phyloP scores from a whole-genome alignment of 2,329 filamentous ascomycete species.

The Aspergillus pseudoglaucus region DNA sequence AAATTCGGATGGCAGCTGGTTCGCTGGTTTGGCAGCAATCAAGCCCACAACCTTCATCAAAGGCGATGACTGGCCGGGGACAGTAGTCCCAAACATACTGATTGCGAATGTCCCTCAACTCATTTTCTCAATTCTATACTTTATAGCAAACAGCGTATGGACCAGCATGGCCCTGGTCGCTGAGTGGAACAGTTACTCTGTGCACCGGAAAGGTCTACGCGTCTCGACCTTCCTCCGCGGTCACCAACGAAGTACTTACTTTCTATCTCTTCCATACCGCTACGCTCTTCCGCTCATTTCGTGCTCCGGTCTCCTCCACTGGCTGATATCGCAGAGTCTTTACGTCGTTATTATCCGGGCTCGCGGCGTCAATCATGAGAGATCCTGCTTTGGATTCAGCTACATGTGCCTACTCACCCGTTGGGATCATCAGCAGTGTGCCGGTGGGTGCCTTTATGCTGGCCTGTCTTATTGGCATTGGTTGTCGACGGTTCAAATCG shows the following conservation, averaged over 20 bases:
- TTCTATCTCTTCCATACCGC: slow-evolving; percentile 40
- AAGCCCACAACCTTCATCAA: slow-evolving; percentile 4
- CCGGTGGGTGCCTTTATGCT: not conserved
- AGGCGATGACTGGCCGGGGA: not conserved
- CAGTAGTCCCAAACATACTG: slow-evolving; percentile 10
- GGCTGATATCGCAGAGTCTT: slow-evolving; percentile 44
- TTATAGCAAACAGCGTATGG: slow-evolving; percentile 29
- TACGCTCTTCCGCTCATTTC: slow-evolving; percentile 39
- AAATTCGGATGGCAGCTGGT: no score
- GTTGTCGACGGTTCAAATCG: slow-evolving; percentile 11
- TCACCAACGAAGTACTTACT: slow-evolving; percentile 40
- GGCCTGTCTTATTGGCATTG: slow-evolving; percentile 7
- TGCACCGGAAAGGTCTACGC: slow-evolving; percentile 34
- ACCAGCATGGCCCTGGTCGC: slow-evolving; percentile 43
- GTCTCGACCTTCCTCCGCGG: slow-evolving; percentile 34
- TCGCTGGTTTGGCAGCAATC: slow-evolving; percentile 4
- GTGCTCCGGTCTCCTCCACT: slow-evolving; percentile 38
- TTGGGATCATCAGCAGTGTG: not conserved
- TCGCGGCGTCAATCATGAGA: not conserved
- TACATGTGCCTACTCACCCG: slow-evolving; percentile 2
- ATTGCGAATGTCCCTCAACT: slow-evolving; percentile 33
- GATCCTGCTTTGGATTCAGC: not conserved
- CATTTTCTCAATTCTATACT: slow-evolving; percentile 30
- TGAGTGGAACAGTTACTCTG: slow-evolving; percentile 44
- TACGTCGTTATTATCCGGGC: slow-evolving; percentile 37